A percentile compares a stretch with the other conserved stretches of the same genome.
Evolutionary conservation across 768 basidiomycete genomes (phyloP).

Genomic region (Clavulina sp.): DNA sequence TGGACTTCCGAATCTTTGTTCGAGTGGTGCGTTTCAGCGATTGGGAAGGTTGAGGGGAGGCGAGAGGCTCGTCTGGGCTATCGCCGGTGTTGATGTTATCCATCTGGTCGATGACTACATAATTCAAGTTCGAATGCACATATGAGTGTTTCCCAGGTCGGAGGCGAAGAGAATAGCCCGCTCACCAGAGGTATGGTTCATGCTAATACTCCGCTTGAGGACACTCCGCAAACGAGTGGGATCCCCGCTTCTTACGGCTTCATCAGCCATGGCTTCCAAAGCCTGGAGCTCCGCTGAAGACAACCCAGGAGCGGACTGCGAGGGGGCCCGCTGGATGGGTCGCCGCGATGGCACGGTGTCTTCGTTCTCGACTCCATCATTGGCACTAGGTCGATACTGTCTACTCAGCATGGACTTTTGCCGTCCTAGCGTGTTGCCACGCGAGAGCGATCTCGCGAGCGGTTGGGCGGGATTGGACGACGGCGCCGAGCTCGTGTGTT

Average conservation of each 20-base stretch:
- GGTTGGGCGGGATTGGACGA: conserved; percentile 10
- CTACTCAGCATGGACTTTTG: conserved; percentile 88
- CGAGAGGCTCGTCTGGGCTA: conserved; percentile 80
- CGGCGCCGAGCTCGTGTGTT: conserved; percentile 47
- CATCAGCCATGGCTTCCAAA: conserved; percentile 83
- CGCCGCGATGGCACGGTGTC: conserved; percentile 41
- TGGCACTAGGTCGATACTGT: conserved; percentile 71
- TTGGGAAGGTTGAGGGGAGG: conserved; percentile 68
- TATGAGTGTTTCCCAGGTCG: no score
- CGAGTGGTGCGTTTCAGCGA: conserved; percentile 83
- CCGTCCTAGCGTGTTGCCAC: conserved; percentile 37
- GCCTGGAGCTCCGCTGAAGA: conserved; percentile 90
- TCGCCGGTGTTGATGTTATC: conserved; percentile 55
- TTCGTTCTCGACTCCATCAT: conserved; percentile 58
- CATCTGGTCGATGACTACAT: conserved; percentile 46
- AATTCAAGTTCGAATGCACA: conserved; percentile 26
- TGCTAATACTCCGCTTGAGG: conserved; percentile 69
- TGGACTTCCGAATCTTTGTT: conserved; percentile 86
- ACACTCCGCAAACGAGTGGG: conserved; percentile 61
- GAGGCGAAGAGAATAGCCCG: no score
- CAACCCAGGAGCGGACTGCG: conserved; percentile 60
- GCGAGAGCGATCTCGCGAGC: conserved; percentile 16
- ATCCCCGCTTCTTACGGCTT: conserved; percentile 69
- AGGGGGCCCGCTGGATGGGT: conserved; percentile 49
- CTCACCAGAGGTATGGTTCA: conserved; percentile 50